Evolutionary conservation across 2,329 filamentous ascomycete species (phyloP).

Genomic region (Hawksworthiomyces lignivorus): DNA sequence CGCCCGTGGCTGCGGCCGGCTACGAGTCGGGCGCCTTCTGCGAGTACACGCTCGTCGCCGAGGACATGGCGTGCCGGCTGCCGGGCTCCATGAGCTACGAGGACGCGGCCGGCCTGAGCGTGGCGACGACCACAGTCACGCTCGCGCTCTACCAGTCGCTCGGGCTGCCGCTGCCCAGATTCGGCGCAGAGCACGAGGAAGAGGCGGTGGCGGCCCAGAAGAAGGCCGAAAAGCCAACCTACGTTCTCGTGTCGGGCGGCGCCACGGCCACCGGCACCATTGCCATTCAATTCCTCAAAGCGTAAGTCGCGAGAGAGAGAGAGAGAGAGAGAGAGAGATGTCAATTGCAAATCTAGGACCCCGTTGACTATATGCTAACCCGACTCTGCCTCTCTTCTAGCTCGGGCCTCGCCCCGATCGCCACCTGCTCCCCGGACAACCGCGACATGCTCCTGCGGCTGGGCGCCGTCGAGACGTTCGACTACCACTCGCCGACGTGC

Average conservation of each 20-base stretch:
- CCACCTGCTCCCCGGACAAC: slow-evolving; percentile 14
- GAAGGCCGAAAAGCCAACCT: no score
- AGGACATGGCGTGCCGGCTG: slow-evolving; percentile 7
- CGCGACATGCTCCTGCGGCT: slow-evolving; percentile 4
- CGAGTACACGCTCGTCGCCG: slow-evolving; percentile 15
- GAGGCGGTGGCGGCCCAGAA: no score
- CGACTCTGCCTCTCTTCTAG: background rate
- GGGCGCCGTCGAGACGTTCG: slow-evolving; percentile 15
- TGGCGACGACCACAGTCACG: slow-evolving; percentile 13
- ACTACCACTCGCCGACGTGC: slow-evolving; percentile 15
- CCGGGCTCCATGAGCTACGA: slow-evolving; percentile 9
- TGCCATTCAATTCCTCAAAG: slow-evolving; percentile 29
- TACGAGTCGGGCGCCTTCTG: slow-evolving; percentile 17
- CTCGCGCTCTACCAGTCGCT: slow-evolving; percentile 11
- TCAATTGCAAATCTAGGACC: no score
- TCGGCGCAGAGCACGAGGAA: no score
- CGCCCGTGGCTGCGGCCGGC: slow-evolving; percentile 6
- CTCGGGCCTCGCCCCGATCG: slow-evolving; percentile 10
- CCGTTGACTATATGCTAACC: no score
- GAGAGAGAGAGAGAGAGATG: no score
- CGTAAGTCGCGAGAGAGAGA: slow-evolving; percentile 20
- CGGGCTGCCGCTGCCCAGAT: slow-evolving; percentile 7
- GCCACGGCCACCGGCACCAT: slow-evolving; percentile 28
- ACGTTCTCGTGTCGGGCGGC: slow-evolving; percentile 33
- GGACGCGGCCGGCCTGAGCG: slow-evolving; percentile 13